A percentile compares a stretch with the other conserved stretches of the same genome.
These are phyloP conservation scores for Yamadazyma oceani DNA, from an alignment of 1,139 yeast species.

Conservation along the genomic window DNA sequence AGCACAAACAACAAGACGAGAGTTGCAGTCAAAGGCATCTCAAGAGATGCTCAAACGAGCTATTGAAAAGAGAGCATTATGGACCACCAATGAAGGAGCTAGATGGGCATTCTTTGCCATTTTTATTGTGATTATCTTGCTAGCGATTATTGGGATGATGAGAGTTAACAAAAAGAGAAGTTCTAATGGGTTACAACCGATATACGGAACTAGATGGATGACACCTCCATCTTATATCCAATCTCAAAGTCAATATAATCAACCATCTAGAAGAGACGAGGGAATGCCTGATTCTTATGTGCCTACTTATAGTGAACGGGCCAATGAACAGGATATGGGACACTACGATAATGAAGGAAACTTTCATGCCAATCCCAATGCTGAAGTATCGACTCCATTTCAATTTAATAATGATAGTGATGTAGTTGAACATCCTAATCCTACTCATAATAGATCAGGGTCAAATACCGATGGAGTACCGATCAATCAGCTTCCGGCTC, in stretches of 20 bases:
- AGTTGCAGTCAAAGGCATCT: too few species aligned
- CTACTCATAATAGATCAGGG: conserved; percentile 21
- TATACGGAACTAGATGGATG: conserved; percentile 86
- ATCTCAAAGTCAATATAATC: conserved; percentile 62
- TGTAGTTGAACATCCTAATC: conserved; percentile 17
- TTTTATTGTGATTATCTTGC: conserved; percentile 45
- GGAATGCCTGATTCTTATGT: conserved; percentile 46
- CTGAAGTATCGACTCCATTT: conserved; percentile 19
- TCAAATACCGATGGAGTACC: conserved; percentile 17
- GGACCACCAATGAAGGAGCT: conserved; percentile 38
- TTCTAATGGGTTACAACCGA: conserved; percentile 63
- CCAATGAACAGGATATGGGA: conserved; percentile 75
- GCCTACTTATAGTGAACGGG: conserved; percentile 66
- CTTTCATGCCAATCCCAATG: conserved; percentile 41
- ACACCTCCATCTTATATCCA: conserved; percentile 86
- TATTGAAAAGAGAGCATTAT: conserved; percentile 15
- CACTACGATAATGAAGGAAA: conserved; percentile 72
- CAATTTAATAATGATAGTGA: conserved; percentile 8
- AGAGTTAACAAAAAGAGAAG: conserved; percentile 61
- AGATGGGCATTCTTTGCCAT: conserved; percentile 61
- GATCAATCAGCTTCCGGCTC: conserved; percentile 8
- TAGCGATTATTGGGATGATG: conserved; percentile 53
- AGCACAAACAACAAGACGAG: too few species aligned
- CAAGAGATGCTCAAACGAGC: too few species aligned
- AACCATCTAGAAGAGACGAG: conserved; percentile 35